Evolutionary conservation across 2,329 filamentous ascomycete genomes (phyloP).

Genomic region (Cladosporium sp.): DNA sequence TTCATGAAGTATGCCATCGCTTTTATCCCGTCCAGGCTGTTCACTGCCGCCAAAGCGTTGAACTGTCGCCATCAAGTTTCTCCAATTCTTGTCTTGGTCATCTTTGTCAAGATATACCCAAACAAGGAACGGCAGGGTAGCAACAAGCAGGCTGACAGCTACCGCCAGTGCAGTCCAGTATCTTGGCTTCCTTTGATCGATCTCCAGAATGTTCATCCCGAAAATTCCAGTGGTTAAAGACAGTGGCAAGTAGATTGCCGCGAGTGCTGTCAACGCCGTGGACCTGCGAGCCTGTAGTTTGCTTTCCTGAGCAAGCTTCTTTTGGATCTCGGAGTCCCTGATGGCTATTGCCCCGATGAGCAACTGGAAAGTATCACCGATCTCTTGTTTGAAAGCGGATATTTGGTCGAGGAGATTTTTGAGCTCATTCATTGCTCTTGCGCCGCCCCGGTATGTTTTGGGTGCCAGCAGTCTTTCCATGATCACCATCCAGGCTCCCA

Average conservation of each 20-base stretch:
- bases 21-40: neutral
- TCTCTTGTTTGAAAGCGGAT: neutral
- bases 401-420: neutral
- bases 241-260: slow-evolving; percentile 29
- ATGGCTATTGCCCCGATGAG: neutral
- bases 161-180: neutral
- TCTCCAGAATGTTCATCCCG: slow-evolving; percentile 32
- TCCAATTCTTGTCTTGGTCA: neutral
- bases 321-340: neutral
- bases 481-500: neutral
- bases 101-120: neutral
- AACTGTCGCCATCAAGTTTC: neutral
- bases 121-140: neutral
- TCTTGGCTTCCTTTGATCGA: slow-evolving; percentile 9
- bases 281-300: neutral
- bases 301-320: neutral
- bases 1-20: neutral
- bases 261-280: slow-evolving; percentile 25
- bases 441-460: neutral
- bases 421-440: neutral
- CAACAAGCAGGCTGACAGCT: neutral
- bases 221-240: slow-evolving; percentile 30
- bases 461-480: neutral
- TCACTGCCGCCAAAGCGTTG: neutral
- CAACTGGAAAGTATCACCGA: neutral